Percentiles rank a stretch among this genome's conserved stretches.
Evolutionary conservation across 345 rosid genomes (phyloP).

Genomic region (Citrus medica): DNA sequence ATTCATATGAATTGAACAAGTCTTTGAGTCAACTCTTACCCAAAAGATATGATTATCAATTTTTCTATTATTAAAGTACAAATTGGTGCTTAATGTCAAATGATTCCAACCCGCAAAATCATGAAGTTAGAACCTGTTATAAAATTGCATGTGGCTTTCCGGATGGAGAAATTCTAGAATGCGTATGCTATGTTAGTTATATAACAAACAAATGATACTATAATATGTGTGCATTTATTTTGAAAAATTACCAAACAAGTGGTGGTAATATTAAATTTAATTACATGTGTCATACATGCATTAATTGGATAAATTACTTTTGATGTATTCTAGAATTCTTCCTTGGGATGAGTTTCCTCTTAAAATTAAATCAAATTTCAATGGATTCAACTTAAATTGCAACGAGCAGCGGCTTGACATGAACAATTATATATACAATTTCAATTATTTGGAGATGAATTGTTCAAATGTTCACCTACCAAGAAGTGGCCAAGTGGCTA

Average conservation of each 20-base stretch:
- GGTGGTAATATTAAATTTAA: too few relatives aligned
- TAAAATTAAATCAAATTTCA: not conserved
- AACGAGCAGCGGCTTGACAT: not conserved
- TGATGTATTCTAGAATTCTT: too few relatives aligned
- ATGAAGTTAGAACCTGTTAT: too few relatives aligned
- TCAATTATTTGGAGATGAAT: not conserved
- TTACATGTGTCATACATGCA: too few relatives aligned
- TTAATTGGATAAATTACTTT: too few relatives aligned
- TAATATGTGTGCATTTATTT: too few relatives aligned
- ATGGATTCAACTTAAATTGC: not conserved
- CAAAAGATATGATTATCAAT: not conserved
- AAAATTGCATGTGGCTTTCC: too few relatives aligned
- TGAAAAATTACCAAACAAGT: too few relatives aligned
- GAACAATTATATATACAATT: not conserved
- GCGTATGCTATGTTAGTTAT: fast-evolving
- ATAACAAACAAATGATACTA: too few relatives aligned
- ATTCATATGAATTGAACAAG: not conserved
- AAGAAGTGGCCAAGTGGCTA: too few relatives aligned
- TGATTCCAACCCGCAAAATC: too few relatives aligned
- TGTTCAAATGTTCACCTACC: not conserved
- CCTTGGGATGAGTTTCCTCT: fast-evolving
- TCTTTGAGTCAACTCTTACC: not conserved
- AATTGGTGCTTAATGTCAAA: not conserved
- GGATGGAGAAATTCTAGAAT: too few relatives aligned
- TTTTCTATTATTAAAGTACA: not conserved